Conservation (phyloP, 495 filamentous ascomycete genomes). For the Echria macrotheca region DNA sequence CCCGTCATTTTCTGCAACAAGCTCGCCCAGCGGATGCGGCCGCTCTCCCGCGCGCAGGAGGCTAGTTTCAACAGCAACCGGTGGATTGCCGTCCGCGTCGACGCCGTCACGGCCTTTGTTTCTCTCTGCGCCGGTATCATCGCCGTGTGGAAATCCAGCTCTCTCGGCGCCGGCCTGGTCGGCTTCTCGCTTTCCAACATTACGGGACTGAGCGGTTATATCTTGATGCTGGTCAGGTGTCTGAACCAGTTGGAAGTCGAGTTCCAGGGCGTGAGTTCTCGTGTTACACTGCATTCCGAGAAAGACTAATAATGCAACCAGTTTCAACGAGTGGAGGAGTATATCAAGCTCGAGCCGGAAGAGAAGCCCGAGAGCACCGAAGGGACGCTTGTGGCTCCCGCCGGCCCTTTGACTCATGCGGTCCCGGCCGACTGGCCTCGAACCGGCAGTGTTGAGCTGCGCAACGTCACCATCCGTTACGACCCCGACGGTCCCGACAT, state of each 20-base stretch:
- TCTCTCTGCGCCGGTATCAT: conserved; percentile 41
- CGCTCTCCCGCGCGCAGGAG: conserved; percentile 34
- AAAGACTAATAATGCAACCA: neutral
- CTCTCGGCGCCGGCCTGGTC: conserved; percentile 40
- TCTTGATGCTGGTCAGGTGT: conserved; percentile 38
- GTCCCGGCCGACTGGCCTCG: conserved; percentile 43
- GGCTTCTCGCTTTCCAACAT: conserved; percentile 48
- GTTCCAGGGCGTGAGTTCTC: conserved; percentile 36
- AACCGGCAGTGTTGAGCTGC: conserved; percentile 44
- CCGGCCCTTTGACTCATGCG: conserved; percentile 12
- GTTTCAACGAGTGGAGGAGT: conserved; percentile 47
- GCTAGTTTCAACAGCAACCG: conserved; percentile 47
- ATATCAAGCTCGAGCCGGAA: conserved; percentile 40
- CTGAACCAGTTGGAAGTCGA: conserved; percentile 48
- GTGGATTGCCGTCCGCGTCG: conserved; percentile 45
- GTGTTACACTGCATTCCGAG: too few species aligned
- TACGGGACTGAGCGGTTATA: conserved; percentile 42
- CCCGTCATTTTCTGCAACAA: conserved; percentile 36
- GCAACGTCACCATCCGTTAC: conserved; percentile 46
- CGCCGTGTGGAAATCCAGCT: conserved; percentile 36
- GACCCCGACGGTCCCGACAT: conserved; percentile 42
- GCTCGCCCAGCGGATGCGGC: conserved; percentile 38
- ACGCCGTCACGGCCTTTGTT: conserved; percentile 44
- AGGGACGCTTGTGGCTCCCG: conserved; percentile 14
- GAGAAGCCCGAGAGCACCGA: conserved; percentile 28